Evolutionary conservation across 1,284 basidiomycete species (phyloP).

Genomic region (Tilletia walkeri): DNA sequence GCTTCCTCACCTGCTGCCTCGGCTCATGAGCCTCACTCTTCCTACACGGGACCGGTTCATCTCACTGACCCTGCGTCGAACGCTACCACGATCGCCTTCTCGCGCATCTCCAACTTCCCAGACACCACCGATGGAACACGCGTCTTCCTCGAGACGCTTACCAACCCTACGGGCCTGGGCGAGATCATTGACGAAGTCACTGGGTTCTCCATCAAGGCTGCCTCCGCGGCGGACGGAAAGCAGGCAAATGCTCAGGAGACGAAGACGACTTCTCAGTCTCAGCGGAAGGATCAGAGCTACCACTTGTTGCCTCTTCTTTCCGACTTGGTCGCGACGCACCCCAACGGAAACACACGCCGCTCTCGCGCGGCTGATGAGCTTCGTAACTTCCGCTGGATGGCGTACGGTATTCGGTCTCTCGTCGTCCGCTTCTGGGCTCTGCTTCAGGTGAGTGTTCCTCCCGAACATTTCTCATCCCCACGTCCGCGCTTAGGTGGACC

Average conservation of each 20-base stretch:
- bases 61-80: slow-evolving; percentile 5
- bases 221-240: not conserved
- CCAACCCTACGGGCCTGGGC: not conserved
- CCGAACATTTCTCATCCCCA: not conserved
- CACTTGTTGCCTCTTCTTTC: slow-evolving; percentile 8
- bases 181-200: not conserved
- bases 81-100: slow-evolving; percentile 14
- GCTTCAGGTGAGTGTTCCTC: slow-evolving; percentile 24
- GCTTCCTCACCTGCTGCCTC: not conserved
- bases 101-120: slow-evolving; percentile 11
- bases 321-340: not conserved
- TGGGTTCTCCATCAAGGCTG: not conserved
- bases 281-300: slow-evolving; percentile 4
- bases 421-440: slow-evolving; percentile 52
- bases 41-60: slow-evolving; percentile 6
- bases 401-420: slow-evolving; percentile 46
- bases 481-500: not conserved
- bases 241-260: not conserved
- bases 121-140: slow-evolving; percentile 2
- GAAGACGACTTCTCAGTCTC: not conserved
- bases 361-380: slow-evolving; percentile 38
- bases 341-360: slow-evolving; percentile 7
- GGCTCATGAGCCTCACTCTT: not conserved
- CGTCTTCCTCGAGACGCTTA: slow-evolving; percentile 13
- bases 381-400: slow-evolving; percentile 44